phyloP scores from a whole-genome alignment of 108 stramenopile species.

The Seminavis robusta region DNA sequence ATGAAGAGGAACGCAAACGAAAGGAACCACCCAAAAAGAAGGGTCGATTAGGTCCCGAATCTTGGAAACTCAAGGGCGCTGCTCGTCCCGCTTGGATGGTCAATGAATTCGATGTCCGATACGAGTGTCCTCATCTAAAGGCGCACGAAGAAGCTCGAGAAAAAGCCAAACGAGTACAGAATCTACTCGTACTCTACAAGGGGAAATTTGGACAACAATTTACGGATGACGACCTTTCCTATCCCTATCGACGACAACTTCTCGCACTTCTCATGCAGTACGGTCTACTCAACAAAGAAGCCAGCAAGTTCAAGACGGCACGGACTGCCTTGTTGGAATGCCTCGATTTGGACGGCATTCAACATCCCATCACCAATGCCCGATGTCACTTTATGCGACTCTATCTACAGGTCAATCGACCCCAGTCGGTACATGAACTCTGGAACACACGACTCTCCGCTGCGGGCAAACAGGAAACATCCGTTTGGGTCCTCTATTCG shows the following conservation, averaged over 20 bases:
- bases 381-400: constrained; percentile 69
- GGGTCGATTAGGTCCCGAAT: constrained; percentile 69
- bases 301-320: constrained; percentile 66
- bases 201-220: background rate
- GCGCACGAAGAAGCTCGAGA: constrained; percentile 66
- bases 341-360: constrained; percentile 61
- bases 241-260: constrained; percentile 44
- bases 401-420: constrained; percentile 69
- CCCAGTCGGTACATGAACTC: no score
- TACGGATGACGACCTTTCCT: background rate
- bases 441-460: constrained; percentile 62
- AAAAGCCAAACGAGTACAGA: constrained; percentile 49
- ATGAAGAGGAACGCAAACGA: constrained; percentile 13
- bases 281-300: constrained; percentile 59
- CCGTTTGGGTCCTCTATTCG: constrained; percentile 82
- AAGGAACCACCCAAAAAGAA: constrained; percentile 30
- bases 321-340: constrained; percentile 61
- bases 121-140: constrained; percentile 77
- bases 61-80: constrained; percentile 87
- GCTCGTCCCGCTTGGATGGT: constrained; percentile 85
- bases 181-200: constrained; percentile 57
- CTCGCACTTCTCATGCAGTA: constrained; percentile 71
- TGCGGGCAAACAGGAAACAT: constrained; percentile 29
- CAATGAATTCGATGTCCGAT: constrained; percentile 85
- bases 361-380: constrained; percentile 57